phyloP scores from a whole-genome alignment of 805 yeast genomes.

The Candida nanaspora region DNA sequence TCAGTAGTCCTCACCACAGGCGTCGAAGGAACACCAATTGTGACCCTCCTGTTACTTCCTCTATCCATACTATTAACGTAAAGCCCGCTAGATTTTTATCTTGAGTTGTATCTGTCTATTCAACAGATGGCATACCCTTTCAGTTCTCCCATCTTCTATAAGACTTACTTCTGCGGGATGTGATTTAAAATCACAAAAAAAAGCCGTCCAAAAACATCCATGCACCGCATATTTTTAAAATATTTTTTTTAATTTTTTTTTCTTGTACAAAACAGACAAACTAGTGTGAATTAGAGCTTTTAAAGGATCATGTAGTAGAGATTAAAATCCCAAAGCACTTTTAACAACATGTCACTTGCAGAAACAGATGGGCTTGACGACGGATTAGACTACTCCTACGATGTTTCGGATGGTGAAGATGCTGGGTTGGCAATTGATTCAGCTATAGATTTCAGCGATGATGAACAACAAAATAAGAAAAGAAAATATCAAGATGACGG shows the following conservation, averaged over 20 bases:
- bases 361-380: conserved; percentile 73
- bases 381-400: conserved; percentile 53
- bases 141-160: too few relatives aligned
- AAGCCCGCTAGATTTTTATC: too few relatives aligned
- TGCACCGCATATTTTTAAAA: neutral
- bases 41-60: too few relatives aligned
- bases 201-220: neutral
- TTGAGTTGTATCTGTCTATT: too few relatives aligned
- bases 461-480: conserved; percentile 12
- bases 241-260: neutral
- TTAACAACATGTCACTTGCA: conserved; percentile 2
- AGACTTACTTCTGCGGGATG: too few relatives aligned
- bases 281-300: neutral
- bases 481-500: conserved; percentile 3
- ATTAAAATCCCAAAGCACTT: neutral
- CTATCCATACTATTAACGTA: too few relatives aligned
- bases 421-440: neutral
- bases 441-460: conserved; percentile 18
- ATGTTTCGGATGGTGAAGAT: conserved; percentile 1
- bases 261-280: neutral
- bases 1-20: too few relatives aligned
- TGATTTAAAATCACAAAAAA: neutral
- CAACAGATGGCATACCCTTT: too few relatives aligned
- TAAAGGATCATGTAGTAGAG: neutral
- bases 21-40: too few relatives aligned